These are phyloP conservation scores for Rhynchosporium secalis DNA, from an alignment of 2,329 filamentous ascomycete species.

Conservation along the genomic window DNA sequence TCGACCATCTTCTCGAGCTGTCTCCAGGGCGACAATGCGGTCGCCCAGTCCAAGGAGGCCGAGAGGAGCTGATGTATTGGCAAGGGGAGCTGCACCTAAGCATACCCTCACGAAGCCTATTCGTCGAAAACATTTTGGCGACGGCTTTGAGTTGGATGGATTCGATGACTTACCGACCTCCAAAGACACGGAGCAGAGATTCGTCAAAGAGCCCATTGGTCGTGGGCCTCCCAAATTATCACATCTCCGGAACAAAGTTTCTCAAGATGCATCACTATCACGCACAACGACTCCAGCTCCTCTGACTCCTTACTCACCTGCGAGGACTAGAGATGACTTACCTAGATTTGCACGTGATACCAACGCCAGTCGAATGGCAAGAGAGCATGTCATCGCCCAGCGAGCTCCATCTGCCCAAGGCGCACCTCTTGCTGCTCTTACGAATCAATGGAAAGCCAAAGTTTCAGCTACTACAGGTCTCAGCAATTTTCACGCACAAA, in stretches of 20 bases:
- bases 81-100: constrained; percentile 54
- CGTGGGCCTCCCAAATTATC: constrained; percentile 65
- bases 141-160: constrained; percentile 86
- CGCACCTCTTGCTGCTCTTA: constrained; percentile 52
- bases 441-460: constrained; percentile 43
- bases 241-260: constrained; percentile 55
- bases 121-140: constrained; percentile 74
- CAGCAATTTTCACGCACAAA: constrained; percentile 49
- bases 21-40: constrained; percentile 59
- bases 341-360: constrained; percentile 67
- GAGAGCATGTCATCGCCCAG: constrained; percentile 62
- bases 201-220: constrained; percentile 73
- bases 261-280: constrained; percentile 56
- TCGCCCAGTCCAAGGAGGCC: constrained; percentile 55
- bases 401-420: constrained; percentile 51
- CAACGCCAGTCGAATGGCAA: constrained; percentile 62
- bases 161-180: constrained; percentile 97
- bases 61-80: constrained; percentile 44
- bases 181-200: constrained; percentile 75
- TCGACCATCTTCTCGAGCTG: constrained; percentile 56
- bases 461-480: constrained; percentile 42
- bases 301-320: constrained; percentile 53
- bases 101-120: constrained; percentile 74
- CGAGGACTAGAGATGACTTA: constrained; percentile 47
- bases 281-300: constrained; percentile 55